phyloP scores from a whole-genome alignment of 2,329 filamentous ascomycete species.

The Ophiostoma novo-ulmi region DNA sequence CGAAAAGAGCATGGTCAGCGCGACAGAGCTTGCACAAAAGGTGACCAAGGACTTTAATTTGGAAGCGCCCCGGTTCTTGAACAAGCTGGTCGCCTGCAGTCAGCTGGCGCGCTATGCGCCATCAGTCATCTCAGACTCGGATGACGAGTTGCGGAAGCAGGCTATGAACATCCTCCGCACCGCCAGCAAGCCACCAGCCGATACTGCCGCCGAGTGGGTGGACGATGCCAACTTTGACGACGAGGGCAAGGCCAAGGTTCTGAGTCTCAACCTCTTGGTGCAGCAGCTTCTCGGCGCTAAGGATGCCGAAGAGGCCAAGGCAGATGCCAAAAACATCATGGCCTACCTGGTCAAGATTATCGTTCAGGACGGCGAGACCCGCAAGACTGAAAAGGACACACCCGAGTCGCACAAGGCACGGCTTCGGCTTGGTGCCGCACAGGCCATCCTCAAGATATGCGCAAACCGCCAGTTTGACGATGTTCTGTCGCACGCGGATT shows the following conservation, averaged over 20 bases:
- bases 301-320: conserved; percentile 49
- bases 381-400: conserved; percentile 57
- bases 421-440: conserved; percentile 76
- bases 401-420: conserved; percentile 72
- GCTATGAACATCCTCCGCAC: conserved; percentile 69
- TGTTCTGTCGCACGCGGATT: conserved; percentile 64
- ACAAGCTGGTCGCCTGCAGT: conserved; percentile 64
- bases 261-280: conserved; percentile 78
- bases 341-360: conserved; percentile 74
- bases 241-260: conserved; percentile 75
- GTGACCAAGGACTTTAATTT: conserved; percentile 70
- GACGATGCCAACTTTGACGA: conserved; percentile 65
- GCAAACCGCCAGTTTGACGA: conserved; percentile 70
- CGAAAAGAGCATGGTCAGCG: conserved; percentile 74
- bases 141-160: conserved; percentile 73
- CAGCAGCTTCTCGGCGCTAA: conserved; percentile 68
- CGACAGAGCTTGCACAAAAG: conserved; percentile 74
- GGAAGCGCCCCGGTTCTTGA: conserved; percentile 67
- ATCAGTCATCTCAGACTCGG: conserved; percentile 64
- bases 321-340: conserved; percentile 53
- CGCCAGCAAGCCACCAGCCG: conserved; percentile 40
- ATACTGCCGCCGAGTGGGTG: conserved; percentile 54
- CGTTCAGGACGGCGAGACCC: conserved; percentile 55
- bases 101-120: conserved; percentile 73
- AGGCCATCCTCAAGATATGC: conserved; percentile 78